Evolutionary conservation across 768 basidiomycete genomes (phyloP).

Genomic region (Leccinum barrowsii): DNA sequence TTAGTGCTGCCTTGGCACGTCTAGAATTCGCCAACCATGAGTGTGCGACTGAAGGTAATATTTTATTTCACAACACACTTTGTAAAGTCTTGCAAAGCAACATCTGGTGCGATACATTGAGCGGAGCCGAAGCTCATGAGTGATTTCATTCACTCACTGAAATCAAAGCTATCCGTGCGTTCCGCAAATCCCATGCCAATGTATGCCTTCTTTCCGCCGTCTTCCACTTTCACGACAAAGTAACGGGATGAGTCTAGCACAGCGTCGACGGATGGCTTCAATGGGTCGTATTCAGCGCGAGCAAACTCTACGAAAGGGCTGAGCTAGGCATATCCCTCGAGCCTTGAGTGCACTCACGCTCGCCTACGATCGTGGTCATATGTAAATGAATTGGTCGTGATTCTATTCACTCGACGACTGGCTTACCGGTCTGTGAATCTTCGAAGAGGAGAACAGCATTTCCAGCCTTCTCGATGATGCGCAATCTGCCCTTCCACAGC

Average conservation of each 20-base stretch:
- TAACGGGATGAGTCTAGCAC: constrained; percentile 94
- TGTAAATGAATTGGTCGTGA: constrained; percentile 2
- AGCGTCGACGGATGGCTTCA: constrained; percentile 86
- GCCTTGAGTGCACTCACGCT: constrained; percentile 47
- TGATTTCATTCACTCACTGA: constrained; percentile 54
- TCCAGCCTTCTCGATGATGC: constrained; percentile 74
- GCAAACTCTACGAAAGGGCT: constrained; percentile 68
- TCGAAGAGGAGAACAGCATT: constrained; percentile 75
- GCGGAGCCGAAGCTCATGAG: not conserved
- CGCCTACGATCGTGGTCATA: constrained; percentile 41
- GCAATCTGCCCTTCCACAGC: constrained; percentile 88
- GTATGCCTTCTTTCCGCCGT: constrained; percentile 82
- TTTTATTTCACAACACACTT: constrained; percentile 46
- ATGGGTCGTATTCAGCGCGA: constrained; percentile 73
- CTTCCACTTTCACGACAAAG: constrained; percentile 90
- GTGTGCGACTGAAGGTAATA: not conserved
- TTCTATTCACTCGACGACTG: not conserved
- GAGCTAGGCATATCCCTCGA: constrained; percentile 12
- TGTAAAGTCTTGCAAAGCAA: constrained; percentile 81
- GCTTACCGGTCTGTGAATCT: constrained; percentile 71
- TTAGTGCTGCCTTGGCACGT: constrained; percentile 60
- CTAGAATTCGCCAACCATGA: constrained; percentile 31
- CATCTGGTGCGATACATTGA: constrained; percentile 46
- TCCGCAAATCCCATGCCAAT: constrained; percentile 93
- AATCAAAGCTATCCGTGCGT: constrained; percentile 86